phyloP scores from a whole-genome alignment of 805 yeast species.

The Candida dendrica region DNA sequence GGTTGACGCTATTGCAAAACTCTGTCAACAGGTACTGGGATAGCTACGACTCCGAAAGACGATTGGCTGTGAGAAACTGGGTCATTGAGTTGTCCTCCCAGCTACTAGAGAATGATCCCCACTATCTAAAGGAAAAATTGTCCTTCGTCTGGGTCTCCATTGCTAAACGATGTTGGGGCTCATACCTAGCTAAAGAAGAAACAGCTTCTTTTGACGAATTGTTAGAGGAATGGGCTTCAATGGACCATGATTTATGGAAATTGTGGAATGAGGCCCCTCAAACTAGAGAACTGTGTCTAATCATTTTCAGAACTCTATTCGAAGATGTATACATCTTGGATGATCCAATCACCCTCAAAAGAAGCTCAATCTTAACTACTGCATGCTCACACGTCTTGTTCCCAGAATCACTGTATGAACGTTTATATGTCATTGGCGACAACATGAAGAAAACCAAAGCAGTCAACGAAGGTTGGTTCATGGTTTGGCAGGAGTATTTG shows the following conservation, averaged over 20 bases:
- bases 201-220: slow-evolving; percentile 40
- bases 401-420: slow-evolving; percentile 55
- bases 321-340: slow-evolving; percentile 91
- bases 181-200: slow-evolving; percentile 36
- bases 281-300: slow-evolving; percentile 69
- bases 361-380: slow-evolving; percentile 72
- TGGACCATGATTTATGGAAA: slow-evolving; percentile 72
- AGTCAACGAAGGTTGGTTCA: slow-evolving; percentile 80
- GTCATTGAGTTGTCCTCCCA: slow-evolving; percentile 67
- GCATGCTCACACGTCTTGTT: slow-evolving; percentile 79
- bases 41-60: slow-evolving; percentile 50
- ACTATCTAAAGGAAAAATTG: slow-evolving; percentile 80
- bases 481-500: slow-evolving; percentile 58
- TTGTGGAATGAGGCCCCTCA: slow-evolving; percentile 64
- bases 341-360: slow-evolving; percentile 80
- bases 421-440: slow-evolving; percentile 60
- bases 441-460: slow-evolving; percentile 59
- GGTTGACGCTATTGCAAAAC: slow-evolving; percentile 70
- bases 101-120: slow-evolving; percentile 65
- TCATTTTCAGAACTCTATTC: slow-evolving; percentile 77
- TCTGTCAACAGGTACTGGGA: slow-evolving; percentile 53
- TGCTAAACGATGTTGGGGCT: slow-evolving; percentile 90
- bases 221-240: slow-evolving; percentile 70
- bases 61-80: slow-evolving; percentile 74
- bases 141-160: slow-evolving; percentile 88